Conservation (phyloP, 139 green algal species). For the Coccomyxa sp. region DNA sequence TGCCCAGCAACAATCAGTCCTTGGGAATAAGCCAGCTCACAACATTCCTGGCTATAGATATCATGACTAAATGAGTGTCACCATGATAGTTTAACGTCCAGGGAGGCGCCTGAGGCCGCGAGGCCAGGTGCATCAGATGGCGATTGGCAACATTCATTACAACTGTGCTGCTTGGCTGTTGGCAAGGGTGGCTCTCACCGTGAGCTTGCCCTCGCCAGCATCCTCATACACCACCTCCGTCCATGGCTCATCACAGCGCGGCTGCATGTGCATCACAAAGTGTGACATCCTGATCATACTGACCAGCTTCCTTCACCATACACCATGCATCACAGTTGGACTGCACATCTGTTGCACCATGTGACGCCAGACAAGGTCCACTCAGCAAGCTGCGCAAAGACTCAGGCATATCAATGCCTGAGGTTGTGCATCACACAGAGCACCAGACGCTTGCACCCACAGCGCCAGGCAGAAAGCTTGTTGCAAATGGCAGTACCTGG, state of each 20-base stretch:
- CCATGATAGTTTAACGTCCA: no score
- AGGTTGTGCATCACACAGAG: background rate
- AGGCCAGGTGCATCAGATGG: no score
- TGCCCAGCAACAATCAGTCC: no score
- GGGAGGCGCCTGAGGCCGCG: no score
- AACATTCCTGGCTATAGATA: background rate
- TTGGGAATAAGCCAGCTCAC: background rate
- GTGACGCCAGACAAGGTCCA: no score
- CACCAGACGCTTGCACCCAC: background rate
- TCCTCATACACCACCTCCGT: constrained; percentile 63
- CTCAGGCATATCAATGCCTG: no score
- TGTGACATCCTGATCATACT: background rate
- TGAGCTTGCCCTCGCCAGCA: constrained; percentile 33
- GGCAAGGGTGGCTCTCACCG: constrained; percentile 6
- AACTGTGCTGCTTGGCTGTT: background rate
- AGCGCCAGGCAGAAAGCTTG: no score
- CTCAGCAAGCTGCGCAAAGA: background rate
- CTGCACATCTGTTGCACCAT: no score
- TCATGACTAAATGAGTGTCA: no score
- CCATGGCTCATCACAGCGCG: constrained; percentile 65
- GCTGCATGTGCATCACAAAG: constrained; percentile 26
- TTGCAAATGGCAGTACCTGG: no score
- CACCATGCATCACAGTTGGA: background rate
- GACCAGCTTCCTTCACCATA: background rate
- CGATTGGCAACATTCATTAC: no score